Percentiles rank a stretch among this genome's conserved stretches.
These are phyloP conservation scores for Gloeophyllum trabeum DNA, from an alignment of 768 basidiomycete genomes.

Conservation along the genomic window DNA sequence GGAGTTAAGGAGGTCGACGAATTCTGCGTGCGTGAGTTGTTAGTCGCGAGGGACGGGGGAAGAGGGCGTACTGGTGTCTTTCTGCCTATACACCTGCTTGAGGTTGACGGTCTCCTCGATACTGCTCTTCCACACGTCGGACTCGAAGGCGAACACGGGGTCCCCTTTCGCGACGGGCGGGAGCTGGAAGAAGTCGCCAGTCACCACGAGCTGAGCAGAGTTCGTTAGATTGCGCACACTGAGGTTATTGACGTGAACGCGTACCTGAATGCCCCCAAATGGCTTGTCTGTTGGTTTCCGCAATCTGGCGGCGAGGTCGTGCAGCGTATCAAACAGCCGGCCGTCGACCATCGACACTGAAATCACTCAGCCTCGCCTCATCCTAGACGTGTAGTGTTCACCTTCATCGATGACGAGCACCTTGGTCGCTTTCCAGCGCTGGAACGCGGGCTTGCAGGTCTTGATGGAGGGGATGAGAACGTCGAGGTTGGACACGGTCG, in stretches of 20 bases:
- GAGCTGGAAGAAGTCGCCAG: slow-evolving; percentile 60
- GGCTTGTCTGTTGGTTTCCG: slow-evolving; percentile 38
- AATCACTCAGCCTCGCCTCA: background rate
- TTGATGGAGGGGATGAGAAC: slow-evolving; percentile 37
- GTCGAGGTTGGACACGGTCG: slow-evolving; percentile 32
- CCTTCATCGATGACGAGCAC: slow-evolving; percentile 61
- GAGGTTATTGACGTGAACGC: slow-evolving; percentile 7
- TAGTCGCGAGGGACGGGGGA: background rate
- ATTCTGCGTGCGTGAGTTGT: slow-evolving; percentile 25
- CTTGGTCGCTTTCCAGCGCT: slow-evolving; percentile 45
- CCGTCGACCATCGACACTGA: slow-evolving; percentile 67
- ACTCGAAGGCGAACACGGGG: slow-evolving; percentile 58
- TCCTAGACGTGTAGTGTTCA: slow-evolving; percentile 13
- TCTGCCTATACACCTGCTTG: slow-evolving; percentile 67
- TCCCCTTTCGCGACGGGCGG: slow-evolving; percentile 42
- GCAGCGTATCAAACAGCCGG: slow-evolving; percentile 46
- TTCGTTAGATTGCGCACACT: slow-evolving; percentile 24
- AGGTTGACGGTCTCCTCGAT: slow-evolving; percentile 52
- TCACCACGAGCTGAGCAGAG: slow-evolving; percentile 33
- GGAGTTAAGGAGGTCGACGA: slow-evolving; percentile 67
- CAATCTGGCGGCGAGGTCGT: slow-evolving; percentile 35
- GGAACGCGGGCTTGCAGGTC: slow-evolving; percentile 39
- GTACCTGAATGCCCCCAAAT: slow-evolving; percentile 59
- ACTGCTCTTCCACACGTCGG: slow-evolving; percentile 43
- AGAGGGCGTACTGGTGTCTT: slow-evolving; percentile 42